Percentiles rank a stretch among this genome's conserved stretches.
Conservation (phyloP, 257 asterid genomes). For the Solanum phureja region DNA sequence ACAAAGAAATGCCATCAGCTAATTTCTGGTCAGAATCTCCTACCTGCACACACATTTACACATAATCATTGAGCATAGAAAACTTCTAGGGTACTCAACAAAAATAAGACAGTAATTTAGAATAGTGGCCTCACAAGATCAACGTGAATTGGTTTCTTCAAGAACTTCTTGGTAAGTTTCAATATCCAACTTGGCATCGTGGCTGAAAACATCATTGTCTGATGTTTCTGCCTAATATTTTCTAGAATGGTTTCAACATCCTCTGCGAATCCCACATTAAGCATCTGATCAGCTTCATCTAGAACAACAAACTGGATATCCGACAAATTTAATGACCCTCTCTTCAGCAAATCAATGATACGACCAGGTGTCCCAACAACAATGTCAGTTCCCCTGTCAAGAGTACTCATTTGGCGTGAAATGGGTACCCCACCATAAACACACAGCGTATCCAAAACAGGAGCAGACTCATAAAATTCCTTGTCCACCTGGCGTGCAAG, state of each 20-base stretch:
- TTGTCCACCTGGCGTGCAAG: constrained; percentile 88
- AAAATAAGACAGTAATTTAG: not conserved
- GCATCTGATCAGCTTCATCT: constrained; percentile 99
- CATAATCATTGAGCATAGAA: not conserved
- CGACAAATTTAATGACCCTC: constrained; percentile 63
- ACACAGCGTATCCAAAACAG: constrained; percentile 62
- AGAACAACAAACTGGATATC: constrained; percentile 79
- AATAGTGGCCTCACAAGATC: constrained; percentile 64
- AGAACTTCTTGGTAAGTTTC: constrained; percentile 73
- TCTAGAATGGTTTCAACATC: constrained; percentile 84
- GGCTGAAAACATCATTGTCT: constrained; percentile 97
- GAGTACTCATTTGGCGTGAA: constrained; percentile 67
- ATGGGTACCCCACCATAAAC: constrained; percentile 92
- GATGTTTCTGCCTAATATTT: constrained; percentile 67
- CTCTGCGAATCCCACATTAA: constrained; percentile 94
- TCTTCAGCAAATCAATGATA: constrained; percentile 74
- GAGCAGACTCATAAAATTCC: constrained; percentile 77
- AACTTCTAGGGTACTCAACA: not conserved
- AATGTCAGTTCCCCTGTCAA: constrained; percentile 74
- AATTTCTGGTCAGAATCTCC: constrained; percentile 89
- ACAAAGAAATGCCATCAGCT: constrained; percentile 81
- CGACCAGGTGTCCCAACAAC: constrained; percentile 96
- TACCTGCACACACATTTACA: constrained; percentile 44
- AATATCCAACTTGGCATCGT: constrained; percentile 94
- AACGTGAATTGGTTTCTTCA: constrained; percentile 59